phyloP scores from a whole-genome alignment of 106 monocot species.

The Phalaenopsis aphrodite region DNA sequence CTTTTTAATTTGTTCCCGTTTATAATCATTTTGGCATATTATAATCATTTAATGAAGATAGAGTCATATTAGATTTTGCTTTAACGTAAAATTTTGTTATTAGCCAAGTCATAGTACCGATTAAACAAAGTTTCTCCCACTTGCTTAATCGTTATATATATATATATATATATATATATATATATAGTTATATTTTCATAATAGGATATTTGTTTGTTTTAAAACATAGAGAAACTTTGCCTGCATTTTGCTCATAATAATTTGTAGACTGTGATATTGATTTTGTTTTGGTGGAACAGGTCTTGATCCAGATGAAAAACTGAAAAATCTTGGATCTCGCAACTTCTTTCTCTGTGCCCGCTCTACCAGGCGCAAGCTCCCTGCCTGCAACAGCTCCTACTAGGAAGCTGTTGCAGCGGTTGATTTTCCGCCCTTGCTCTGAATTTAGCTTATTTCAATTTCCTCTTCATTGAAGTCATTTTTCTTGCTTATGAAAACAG shows the following conservation, averaged over 20 bases:
- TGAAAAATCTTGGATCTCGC: constrained; percentile 45
- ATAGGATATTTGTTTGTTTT: neutral
- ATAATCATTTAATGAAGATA: too few relatives aligned
- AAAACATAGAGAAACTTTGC: neutral
- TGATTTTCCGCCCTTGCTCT: neutral
- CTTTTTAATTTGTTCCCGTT: too few relatives aligned
- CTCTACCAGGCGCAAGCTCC: neutral
- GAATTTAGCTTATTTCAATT: neutral
- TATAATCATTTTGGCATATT: too few relatives aligned
- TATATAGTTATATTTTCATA: too few relatives aligned
- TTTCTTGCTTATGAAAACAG: neutral
- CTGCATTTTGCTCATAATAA: neutral
- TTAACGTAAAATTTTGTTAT: too few relatives aligned
- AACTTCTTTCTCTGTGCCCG: constrained; percentile 49
- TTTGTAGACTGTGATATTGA: neutral
- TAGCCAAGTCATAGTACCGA: too few relatives aligned
- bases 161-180: neutral
- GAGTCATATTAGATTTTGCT: too few relatives aligned
- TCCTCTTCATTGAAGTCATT: neutral
- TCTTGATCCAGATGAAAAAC: constrained; percentile 33
- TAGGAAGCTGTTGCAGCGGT: neutral
- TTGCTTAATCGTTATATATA: too few relatives aligned
- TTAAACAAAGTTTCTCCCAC: too few relatives aligned
- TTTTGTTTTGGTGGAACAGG: constrained; percentile 9
- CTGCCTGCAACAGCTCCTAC: neutral